Conservation (phyloP, 2,329 filamentous ascomycete genomes). For the Trichoderma semiorbis region DNA sequence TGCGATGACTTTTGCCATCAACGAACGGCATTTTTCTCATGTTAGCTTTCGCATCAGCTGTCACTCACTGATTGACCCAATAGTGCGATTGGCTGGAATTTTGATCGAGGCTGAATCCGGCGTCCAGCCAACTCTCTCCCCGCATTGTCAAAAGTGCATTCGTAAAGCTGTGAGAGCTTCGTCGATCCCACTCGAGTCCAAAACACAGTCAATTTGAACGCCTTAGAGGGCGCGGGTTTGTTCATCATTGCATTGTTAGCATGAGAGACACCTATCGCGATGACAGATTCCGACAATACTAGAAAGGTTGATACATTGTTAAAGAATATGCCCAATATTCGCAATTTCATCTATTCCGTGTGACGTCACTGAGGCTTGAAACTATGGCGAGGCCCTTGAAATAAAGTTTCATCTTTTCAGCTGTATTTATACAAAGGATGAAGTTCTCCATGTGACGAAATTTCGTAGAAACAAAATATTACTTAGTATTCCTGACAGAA, state of each 20-base stretch:
- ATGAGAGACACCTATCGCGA: neutral
- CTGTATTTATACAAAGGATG: neutral
- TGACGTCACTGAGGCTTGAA: constrained; percentile 18
- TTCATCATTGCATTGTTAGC: neutral
- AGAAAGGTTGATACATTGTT: neutral
- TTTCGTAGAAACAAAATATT: neutral
- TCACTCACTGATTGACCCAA: neutral
- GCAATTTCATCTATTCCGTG: neutral
- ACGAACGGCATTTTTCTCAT: neutral
- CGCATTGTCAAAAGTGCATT: neutral
- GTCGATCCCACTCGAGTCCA: neutral
- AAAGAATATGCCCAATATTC: neutral
- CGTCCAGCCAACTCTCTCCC: neutral
- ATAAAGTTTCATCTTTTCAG: constrained; percentile 11
- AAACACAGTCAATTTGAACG: neutral
- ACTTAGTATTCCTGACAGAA: neutral
- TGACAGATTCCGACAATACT: neutral
- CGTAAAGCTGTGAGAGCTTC: neutral
- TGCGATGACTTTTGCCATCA: neutral
- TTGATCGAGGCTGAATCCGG: neutral
- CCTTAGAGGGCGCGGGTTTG: neutral
- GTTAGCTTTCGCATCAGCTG: neutral
- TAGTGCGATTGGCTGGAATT: neutral
- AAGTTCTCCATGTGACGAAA: neutral
- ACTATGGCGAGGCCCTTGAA: neutral